These are phyloP conservation scores for Malus hybrid DNA, from an alignment of 331 rosid species.

Conservation along the genomic window DNA sequence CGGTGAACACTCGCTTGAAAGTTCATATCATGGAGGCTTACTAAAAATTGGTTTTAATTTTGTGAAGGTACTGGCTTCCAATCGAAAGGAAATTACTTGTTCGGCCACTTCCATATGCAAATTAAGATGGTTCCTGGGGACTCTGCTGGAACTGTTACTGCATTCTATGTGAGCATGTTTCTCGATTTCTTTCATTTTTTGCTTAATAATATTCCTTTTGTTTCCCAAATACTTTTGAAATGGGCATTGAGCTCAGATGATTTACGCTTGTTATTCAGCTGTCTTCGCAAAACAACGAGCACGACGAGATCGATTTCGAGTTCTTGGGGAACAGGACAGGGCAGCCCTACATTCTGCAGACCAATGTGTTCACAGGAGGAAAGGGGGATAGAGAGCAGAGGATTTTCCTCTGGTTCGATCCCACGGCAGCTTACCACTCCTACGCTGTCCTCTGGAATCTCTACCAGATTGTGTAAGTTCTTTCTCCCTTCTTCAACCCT, in stretches of 20 bases:
- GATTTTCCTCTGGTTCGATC: conserved; percentile 95
- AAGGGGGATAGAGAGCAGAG: conserved; percentile 85
- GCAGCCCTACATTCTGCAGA: conserved; percentile 85
- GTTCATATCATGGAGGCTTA: neutral
- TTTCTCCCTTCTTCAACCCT: neutral
- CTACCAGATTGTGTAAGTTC: conserved; percentile 62
- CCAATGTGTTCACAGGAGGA: conserved; percentile 96
- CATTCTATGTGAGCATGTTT: conserved; percentile 63
- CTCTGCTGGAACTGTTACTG: conserved; percentile 96
- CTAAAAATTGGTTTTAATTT: neutral
- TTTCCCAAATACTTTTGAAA: neutral
- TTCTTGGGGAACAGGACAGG: conserved; percentile 96
- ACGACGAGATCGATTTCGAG: conserved; percentile 94
- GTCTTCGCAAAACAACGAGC: conserved; percentile 79
- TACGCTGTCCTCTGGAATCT: conserved; percentile 84
- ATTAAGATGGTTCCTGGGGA: conserved; percentile 76
- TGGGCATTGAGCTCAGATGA: neutral
- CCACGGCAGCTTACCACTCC: conserved; percentile 63
- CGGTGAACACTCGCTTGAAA: neutral
- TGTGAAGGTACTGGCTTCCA: conserved; percentile 86
- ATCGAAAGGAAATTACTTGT: conserved; percentile 84
- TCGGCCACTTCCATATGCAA: conserved; percentile 93
- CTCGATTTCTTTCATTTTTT: neutral
- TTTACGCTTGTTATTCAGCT: conserved; percentile 25
- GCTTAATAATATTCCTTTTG: neutral